Base-by-base conservation (phyloP, 2,329 filamentous ascomycete genomes). In the Arthrinium phaeospermum region DNA sequence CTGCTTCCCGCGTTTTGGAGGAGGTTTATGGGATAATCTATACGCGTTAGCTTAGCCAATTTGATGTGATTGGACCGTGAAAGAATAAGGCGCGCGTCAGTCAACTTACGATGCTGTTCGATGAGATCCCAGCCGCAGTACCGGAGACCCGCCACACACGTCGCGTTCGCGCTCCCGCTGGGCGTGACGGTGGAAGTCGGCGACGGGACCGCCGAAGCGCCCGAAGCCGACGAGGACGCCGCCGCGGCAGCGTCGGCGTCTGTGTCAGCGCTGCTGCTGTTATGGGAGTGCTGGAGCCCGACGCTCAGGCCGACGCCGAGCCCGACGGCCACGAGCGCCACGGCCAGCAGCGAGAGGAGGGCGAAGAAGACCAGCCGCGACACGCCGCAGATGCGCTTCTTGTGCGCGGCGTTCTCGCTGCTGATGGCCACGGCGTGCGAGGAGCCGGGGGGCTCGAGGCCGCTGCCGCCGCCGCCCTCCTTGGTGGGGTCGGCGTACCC, bases 81-180 rank as follows among this genome's bases (percentile, higher is more conserved):
- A 4, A 30, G 7, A 4, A 53, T 24, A 16, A 30, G 30, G 4
- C 8, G n/a, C 6, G 12, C 14, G 24, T 14, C 27, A 4, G 51
- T 53, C 30, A 6, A 41, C 57, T 41, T 24, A 64, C 57, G 34
- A 24, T 64, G 57, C 22, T 64, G 57, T 64, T 64, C 57, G 8
- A 64, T 64, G 34, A 64, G 57, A 4, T 64, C 57, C 57, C 57
- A 64, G 4, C 57, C 57, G 30, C 57, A 64, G 12, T 64, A 64
- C 12, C 57, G 4, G 19, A 64, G 37, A 6, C 57, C 57, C 0
- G 57, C 22, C 34, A 41, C 34, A 10, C 57, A 64, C 19, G 57
- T 64, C 10, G 57, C 19, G 57, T 64, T 64, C 3, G 19, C 8
- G 57, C 4, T 41, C 34, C 10, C 14, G 22, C 34, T 4, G 8